phyloP scores from a whole-genome alignment of 345 rosid genomes.

The Excoecaria agallocha region DNA sequence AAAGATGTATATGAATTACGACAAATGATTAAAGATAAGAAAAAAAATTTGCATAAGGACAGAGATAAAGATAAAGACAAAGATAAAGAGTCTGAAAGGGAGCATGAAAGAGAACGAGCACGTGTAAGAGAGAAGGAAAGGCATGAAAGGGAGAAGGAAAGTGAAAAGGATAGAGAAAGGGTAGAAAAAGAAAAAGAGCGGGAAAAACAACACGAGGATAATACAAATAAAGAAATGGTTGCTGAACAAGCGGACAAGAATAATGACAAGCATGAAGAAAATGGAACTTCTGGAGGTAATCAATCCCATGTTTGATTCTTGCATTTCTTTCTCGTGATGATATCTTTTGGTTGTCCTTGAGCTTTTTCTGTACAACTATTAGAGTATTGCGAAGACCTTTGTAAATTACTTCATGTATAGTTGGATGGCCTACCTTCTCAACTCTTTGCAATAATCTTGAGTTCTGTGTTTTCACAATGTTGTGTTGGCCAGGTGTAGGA shows the following conservation, averaged over 20 bases:
- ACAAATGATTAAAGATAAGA: conserved; percentile 74
- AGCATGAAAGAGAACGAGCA: conserved; percentile 54
- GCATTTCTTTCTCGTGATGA: conserved; percentile 5
- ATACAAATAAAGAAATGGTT: conserved; percentile 44
- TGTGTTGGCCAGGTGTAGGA: neutral
- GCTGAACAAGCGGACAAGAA: conserved; percentile 53
- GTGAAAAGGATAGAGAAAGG: conserved; percentile 50
- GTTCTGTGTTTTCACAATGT: neutral
- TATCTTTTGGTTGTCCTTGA: neutral
- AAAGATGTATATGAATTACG: conserved; percentile 78
- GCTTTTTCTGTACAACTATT: neutral
- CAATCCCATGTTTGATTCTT: conserved; percentile 1
- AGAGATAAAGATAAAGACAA: conserved; percentile 30
- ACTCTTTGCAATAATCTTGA: neutral
- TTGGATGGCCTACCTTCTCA: neutral
- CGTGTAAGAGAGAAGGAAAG: conserved; percentile 71
- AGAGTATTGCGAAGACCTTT: neutral
- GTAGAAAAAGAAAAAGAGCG: conserved; percentile 57
- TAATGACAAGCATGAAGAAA: conserved; percentile 46
- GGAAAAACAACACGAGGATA: conserved; percentile 63
- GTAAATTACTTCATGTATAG: too few species aligned
- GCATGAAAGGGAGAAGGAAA: conserved; percentile 65
- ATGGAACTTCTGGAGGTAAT: conserved; percentile 56
- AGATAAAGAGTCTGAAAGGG: conserved; percentile 47
- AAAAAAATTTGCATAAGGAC: conserved; percentile 53